Evolutionary conservation across 768 basidiomycete species (phyloP).

Genomic region (Lentinula sp.): DNA sequence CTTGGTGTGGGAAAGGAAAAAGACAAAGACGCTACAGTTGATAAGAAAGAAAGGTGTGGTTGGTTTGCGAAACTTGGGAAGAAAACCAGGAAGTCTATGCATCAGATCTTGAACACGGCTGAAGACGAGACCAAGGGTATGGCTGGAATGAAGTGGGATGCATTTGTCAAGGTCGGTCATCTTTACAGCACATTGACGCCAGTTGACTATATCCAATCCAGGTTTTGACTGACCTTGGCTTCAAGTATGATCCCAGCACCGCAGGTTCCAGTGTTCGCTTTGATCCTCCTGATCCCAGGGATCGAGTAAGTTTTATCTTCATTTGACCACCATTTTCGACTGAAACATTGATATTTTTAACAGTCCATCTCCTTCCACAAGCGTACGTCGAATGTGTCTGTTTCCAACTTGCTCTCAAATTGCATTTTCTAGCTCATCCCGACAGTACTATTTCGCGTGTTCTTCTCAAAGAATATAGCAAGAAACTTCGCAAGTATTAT

Average conservation of each 20-base stretch:
- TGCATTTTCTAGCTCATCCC: conserved; percentile 54
- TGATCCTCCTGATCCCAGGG: conserved; percentile 56
- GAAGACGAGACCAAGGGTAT: conserved; percentile 50
- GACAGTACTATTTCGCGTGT: conserved; percentile 54
- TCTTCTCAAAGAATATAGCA: conserved; percentile 47
- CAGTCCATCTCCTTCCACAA: conserved; percentile 75
- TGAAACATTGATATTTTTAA: not conserved
- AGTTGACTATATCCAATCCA: conserved; percentile 15
- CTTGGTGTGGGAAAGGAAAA: conserved; percentile 32
- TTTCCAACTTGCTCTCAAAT: conserved; percentile 1
- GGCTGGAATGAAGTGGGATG: conserved; percentile 71
- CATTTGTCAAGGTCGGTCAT: conserved; percentile 58
- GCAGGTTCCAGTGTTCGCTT: conserved; percentile 82
- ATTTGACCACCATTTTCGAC: not conserved
- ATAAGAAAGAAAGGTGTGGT: conserved; percentile 30
- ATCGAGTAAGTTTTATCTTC: conserved; percentile 29
- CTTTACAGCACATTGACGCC: not conserved
- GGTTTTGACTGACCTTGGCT: conserved; percentile 79
- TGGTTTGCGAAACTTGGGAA: conserved; percentile 56
- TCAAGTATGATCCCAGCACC: conserved; percentile 64
- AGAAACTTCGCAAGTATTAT: conserved; percentile 54
- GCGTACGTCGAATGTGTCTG: conserved; percentile 38
- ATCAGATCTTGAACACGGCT: conserved; percentile 53
- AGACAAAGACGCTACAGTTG: conserved; percentile 26
- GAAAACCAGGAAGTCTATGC: conserved; percentile 55